A percentile compares a stretch with the other conserved stretches of the same genome.
These are phyloP conservation scores for Dittrichia graveolens DNA, from an alignment of 129 eudicot genomes.

Conservation along the genomic window DNA sequence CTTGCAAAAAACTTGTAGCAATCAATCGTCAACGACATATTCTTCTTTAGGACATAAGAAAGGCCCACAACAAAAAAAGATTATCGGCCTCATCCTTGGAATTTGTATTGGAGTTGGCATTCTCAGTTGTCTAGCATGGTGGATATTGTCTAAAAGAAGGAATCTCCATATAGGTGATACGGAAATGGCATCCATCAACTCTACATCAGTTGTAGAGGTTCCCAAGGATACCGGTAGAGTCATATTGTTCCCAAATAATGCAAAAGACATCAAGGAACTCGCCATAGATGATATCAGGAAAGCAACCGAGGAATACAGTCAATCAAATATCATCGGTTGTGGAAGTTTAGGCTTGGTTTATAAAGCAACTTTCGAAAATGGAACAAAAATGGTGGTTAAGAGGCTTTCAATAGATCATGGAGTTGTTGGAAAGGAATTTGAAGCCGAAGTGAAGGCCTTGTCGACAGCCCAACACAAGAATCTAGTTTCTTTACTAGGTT, in stretches of 20 bases:
- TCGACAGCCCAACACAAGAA: too few species aligned
- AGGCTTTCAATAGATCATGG: too few species aligned
- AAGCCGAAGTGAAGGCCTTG: too few species aligned
- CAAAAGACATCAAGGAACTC: background rate
- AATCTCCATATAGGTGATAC: background rate
- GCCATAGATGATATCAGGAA: background rate
- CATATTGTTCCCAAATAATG: background rate
- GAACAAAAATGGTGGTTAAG: too few species aligned
- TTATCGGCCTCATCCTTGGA: background rate
- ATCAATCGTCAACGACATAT: background rate
- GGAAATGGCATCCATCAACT: background rate
- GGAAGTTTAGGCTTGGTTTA: too few species aligned
- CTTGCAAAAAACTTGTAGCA: background rate
- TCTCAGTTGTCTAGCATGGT: background rate
- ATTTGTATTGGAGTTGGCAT: conserved; percentile 1
- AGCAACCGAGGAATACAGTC: background rate
- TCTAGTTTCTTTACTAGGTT: too few species aligned
- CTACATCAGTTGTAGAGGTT: background rate
- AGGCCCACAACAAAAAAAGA: background rate
- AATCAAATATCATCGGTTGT: background rate
- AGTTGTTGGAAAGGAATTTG: too few species aligned
- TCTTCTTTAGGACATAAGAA: background rate
- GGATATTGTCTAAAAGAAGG: background rate
- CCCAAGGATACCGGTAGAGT: background rate
- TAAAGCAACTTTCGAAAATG: too few species aligned